Base-by-base conservation (phyloP, 2,329 filamentous ascomycete species). In the Diaporthe sp. region DNA sequence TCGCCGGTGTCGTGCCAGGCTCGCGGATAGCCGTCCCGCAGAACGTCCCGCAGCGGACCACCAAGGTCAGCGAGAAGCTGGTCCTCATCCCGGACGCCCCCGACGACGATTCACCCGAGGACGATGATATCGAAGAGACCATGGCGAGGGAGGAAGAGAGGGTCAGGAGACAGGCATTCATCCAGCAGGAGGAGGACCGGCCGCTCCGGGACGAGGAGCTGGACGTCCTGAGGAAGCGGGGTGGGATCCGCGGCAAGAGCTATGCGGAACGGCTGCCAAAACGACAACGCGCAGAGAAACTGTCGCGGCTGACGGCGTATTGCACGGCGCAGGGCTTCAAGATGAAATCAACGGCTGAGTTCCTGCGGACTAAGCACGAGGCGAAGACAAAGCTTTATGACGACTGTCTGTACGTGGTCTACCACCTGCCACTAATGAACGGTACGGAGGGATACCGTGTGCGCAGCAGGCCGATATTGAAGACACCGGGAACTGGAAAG, bases 341-440 rank as follows among this genome's bases (percentile, higher is more conserved):
- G 85, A 92, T 98, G 86, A 93, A 94, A 80, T 91, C 93, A 37
- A 95, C 95, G n/a, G 95, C 96, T 20, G 92, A 94, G 47, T 99
- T 99, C 82, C 88, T 98, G 77, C 93, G 94, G 80, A 94, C 94
- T 78, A 93, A 93, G 81, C 97, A 99, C 85, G 93, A 94, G 44
- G 96, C 96, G 1, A 94, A 95, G 85, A 98, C 96, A 20, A 99
- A 99, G 85, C 89, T 98, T 7, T 99, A 99, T 85, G 97, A 99
- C 83, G 97, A 99, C 84, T 99, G 97, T 82, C 87, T 99, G 34
- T 99, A 99, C 82, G 95, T 93, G 37, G 96, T 98, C 65, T 99
- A 99, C 84, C 96, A 98, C 82, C 87, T 98, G 42, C 97, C 97
- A 7, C 86, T 99, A 22, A 88, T 98, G 72, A 94, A 95, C 3